These are phyloP conservation scores for Epichloe glyceriae DNA, from an alignment of 2,329 filamentous ascomycete genomes.

Conservation along the genomic window DNA sequence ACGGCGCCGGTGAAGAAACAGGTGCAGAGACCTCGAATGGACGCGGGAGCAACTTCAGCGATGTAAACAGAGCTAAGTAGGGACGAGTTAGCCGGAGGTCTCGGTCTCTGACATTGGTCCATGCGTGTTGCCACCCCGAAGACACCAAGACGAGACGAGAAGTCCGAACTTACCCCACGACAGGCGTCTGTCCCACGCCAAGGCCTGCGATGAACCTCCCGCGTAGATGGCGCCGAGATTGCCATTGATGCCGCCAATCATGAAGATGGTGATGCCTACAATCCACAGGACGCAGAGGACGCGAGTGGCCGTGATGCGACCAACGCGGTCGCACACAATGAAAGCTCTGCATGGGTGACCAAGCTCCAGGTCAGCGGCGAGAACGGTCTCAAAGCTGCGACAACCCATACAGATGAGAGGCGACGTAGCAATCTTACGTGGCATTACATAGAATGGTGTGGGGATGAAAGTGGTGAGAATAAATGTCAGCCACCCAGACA, in stretches of 20 bases:
- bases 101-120: no score
- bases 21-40: constrained; percentile 60
- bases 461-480: background rate
- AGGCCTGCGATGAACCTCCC: constrained; percentile 52
- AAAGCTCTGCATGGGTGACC: constrained; percentile 32
- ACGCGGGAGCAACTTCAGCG: constrained; percentile 56
- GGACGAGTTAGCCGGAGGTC: background rate
- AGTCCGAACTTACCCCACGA: constrained; percentile 35
- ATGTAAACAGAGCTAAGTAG: constrained; percentile 49
- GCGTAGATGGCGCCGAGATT: constrained; percentile 46
- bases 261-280: constrained; percentile 44
- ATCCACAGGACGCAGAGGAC: constrained; percentile 45
- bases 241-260: constrained; percentile 37
- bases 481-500: background rate
- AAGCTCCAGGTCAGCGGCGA: background rate
- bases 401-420: no score
- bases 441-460: background rate
- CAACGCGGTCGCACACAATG: constrained; percentile 44
- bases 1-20: constrained; percentile 42
- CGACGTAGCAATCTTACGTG: background rate
- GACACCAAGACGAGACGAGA: background rate
- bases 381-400: background rate
- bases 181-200: constrained; percentile 53
- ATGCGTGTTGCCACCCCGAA: background rate
- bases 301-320: constrained; percentile 49